These are phyloP conservation scores for Angophora floribunda DNA, from an alignment of 345 rosid genomes.

Conservation along the genomic window DNA sequence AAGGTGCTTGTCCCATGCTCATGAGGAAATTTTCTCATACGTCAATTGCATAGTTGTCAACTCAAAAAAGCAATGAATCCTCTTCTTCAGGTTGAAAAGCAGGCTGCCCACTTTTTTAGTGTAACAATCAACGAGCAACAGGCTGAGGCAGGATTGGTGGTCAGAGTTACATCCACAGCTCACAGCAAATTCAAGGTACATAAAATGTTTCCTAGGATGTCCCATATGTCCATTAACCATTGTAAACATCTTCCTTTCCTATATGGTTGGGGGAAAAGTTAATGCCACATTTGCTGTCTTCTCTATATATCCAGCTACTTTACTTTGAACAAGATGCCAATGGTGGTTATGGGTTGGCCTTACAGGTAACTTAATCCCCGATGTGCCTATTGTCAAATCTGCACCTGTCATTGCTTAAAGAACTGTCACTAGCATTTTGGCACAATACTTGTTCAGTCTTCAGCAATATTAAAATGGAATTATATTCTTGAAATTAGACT, in stretches of 20 bases:
- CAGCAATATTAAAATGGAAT: neutral
- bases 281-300: neutral
- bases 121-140: constrained; percentile 91
- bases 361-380: constrained; percentile 50
- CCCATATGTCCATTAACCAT: neutral
- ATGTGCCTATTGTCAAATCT: neutral
- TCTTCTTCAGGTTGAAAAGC: constrained; percentile 79
- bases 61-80: neutral
- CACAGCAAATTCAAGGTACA: constrained; percentile 97
- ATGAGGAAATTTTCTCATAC: neutral
- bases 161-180: constrained; percentile 81
- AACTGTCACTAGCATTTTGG: neutral
- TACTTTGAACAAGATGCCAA: constrained; percentile 90
- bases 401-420: neutral
- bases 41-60: neutral
- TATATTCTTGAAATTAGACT: neutral
- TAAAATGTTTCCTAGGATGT: neutral
- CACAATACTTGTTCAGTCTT: neutral
- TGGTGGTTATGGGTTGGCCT: constrained; percentile 93
- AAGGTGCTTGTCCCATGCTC: constrained; percentile 39
- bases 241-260: neutral
- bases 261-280: neutral
- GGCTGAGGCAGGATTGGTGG: constrained; percentile 91
- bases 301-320: constrained; percentile 53
- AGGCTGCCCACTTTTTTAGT: constrained; percentile 95